Percentiles rank a stretch among this genome's conserved stretches.
phyloP scores from a whole-genome alignment of 2,329 filamentous ascomycete species.

The Blumeria hordei region DNA sequence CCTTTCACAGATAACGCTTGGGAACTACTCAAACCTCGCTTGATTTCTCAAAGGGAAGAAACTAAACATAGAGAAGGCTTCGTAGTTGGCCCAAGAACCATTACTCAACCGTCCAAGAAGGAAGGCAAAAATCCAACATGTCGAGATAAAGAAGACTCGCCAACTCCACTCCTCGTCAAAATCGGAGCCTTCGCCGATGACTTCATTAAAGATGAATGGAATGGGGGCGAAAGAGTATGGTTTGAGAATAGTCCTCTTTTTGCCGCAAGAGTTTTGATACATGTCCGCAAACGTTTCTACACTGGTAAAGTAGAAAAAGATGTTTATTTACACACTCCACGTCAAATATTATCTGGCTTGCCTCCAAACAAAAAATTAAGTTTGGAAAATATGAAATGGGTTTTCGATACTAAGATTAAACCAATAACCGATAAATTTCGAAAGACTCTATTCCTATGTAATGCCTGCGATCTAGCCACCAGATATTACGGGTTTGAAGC shows the following conservation, averaged over 20 bases:
- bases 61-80: slow-evolving; percentile 33
- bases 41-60: slow-evolving; percentile 38
- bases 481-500: slow-evolving; percentile 57
- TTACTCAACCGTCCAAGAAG: too few species aligned
- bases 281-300: slow-evolving; percentile 44
- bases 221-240: slow-evolving; percentile 34
- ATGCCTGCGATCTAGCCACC: slow-evolving; percentile 34
- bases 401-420: too few species aligned
- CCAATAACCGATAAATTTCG: too few species aligned
- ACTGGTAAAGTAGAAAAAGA: slow-evolving; percentile 26
- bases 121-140: too few species aligned
- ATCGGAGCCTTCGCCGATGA: slow-evolving; percentile 46
- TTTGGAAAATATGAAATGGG: too few species aligned
- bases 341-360: too few species aligned
- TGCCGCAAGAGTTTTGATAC: slow-evolving; percentile 44
- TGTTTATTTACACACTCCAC: too few species aligned
- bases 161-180: slow-evolving; percentile 39
- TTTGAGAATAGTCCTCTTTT: slow-evolving; percentile 42
- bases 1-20: slow-evolving; percentile 46
- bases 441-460: slow-evolving; percentile 52
- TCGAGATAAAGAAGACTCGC: slow-evolving; percentile 22
- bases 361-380: too few species aligned
- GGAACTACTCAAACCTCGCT: slow-evolving; percentile 40
- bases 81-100: slow-evolving; percentile 10
- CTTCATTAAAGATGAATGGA: slow-evolving; percentile 41